Base-by-base conservation (phyloP, 805 yeast species). In the Cyberlindnera veronae region DNA sequence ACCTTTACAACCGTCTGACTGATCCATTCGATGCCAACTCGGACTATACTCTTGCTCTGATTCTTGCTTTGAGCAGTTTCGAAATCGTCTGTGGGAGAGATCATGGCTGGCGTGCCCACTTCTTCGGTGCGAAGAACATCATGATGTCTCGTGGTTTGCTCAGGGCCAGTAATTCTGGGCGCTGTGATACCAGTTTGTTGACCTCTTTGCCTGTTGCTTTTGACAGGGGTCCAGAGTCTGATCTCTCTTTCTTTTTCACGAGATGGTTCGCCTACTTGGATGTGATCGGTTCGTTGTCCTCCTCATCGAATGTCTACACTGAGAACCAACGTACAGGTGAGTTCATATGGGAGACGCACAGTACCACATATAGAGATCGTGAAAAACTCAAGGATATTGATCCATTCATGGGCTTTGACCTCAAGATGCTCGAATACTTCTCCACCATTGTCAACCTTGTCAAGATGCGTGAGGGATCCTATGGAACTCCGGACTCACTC, bases 201-300 rank as follows among this genome's bases (percentile, higher is more conserved):
- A n/a, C 35, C 6, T 15, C 38, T 2, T 16, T 32, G n/a, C 28
- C 48, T 10, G 39, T 48, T 15, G 38, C 49, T 2, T 31, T 49
- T n/a, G 50, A 52, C 16, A 29, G 20, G 11, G 48, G 49, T 10
- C 21, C 41, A 14, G 57, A 55, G 20, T 34, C 45, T 3, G 52
- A 52, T 29, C 33, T 58, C 4, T 60, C 76, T 0, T 77, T 64
- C 45, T 84, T 84, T 49, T 62, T 84, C 33, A 65, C 74, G 48
- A 61, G 89, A 37, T 81, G 88, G 86, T 82, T 78, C 54, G 79
- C 78, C 0, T 84, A 80, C 52, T 62, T 80, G 24, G 88, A 81
- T 51, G 74, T 81, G 3, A 66, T 83, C 16, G 82, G 86, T 0
- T 71, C 77, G 1, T 62, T 84, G 18, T 75, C 85, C 1, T 71